Conservation (phyloP, 306 rosid species). For the Fragaria iinumae region DNA sequence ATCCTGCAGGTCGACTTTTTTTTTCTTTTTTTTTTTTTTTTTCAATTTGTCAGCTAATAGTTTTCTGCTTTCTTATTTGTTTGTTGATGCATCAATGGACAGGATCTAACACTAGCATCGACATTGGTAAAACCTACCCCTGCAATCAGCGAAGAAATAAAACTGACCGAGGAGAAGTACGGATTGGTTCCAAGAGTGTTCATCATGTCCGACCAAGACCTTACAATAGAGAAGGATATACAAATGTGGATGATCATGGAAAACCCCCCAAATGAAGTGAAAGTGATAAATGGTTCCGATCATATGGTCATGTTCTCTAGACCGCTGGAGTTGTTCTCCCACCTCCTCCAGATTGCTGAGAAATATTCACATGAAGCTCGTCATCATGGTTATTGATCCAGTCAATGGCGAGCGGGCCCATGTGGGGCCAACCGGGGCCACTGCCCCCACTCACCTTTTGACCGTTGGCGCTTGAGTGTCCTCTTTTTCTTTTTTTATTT, state of each 20-base stretch:
- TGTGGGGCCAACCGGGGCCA: too few relatives aligned
- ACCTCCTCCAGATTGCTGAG: slow-evolving; percentile 29
- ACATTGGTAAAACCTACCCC: slow-evolving; percentile 27
- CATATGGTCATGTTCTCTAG: slow-evolving; percentile 56
- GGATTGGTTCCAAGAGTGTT: slow-evolving; percentile 38
- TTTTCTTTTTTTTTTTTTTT: background rate
- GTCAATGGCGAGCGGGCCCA: too few relatives aligned
- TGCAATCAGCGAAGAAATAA: slow-evolving; percentile 11
- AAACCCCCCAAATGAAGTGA: slow-evolving; percentile 33
- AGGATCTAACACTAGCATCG: slow-evolving; percentile 40
- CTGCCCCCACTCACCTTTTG: too few relatives aligned
- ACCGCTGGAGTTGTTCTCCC: slow-evolving; percentile 27
- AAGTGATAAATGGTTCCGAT: slow-evolving; percentile 37
- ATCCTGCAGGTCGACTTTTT: too few relatives aligned
- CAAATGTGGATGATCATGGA: slow-evolving; percentile 36
- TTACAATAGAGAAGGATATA: background rate
- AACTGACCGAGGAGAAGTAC: slow-evolving; percentile 28
- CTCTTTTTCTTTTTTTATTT: too few relatives aligned
- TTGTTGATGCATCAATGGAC: background rate
- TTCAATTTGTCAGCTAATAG: background rate
- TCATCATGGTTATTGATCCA: too few relatives aligned
- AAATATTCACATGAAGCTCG: background rate
- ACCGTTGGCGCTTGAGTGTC: too few relatives aligned
- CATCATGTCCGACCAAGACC: slow-evolving; percentile 39
- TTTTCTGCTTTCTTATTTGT: background rate